phyloP scores from a whole-genome alignment of 2,329 filamentous ascomycete genomes.

The Aspergillus flavus region DNA sequence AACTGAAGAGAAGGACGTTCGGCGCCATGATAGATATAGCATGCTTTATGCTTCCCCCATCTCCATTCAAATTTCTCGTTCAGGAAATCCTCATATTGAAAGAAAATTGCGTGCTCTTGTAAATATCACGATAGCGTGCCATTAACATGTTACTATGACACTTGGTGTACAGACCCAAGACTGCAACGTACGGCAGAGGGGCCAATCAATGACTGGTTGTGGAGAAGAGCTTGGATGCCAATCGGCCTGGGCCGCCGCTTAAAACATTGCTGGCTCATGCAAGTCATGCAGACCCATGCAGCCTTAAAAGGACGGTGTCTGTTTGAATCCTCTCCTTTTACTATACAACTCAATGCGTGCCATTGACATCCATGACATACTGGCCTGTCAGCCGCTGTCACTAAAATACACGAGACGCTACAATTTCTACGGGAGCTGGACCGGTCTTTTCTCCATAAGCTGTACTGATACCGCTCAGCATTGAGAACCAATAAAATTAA shows the following conservation, averaged over 20 bases:
- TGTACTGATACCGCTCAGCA: not conserved
- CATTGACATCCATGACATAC: not conserved
- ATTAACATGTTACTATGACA: not conserved
- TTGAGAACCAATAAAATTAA: not conserved
- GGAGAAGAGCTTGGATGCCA: not conserved
- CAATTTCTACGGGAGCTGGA: not conserved
- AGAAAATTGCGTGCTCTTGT: constrained; percentile 10
- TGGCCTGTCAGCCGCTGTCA: not conserved
- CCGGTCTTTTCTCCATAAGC: not conserved
- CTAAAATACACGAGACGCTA: not conserved
- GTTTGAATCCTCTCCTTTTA: not conserved
- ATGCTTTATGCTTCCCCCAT: no score
- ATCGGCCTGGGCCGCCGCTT: not conserved
- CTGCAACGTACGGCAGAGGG: not conserved
- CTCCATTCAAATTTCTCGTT: not conserved
- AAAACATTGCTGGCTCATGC: not conserved
- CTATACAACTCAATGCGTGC: not conserved
- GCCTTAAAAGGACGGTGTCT: not conserved
- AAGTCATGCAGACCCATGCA: not conserved
- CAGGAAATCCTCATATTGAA: constrained; percentile 1
- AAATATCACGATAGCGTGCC: not conserved
- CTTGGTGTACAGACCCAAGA: not conserved
- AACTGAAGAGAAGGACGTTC: not conserved
- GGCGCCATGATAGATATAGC: not conserved
- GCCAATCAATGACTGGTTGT: constrained; percentile 3